Evolutionary conservation across 106 monocot species (phyloP), one percentile per base, ranked within the genome.

Genomic region (Iris macrosiphon): DNA sequence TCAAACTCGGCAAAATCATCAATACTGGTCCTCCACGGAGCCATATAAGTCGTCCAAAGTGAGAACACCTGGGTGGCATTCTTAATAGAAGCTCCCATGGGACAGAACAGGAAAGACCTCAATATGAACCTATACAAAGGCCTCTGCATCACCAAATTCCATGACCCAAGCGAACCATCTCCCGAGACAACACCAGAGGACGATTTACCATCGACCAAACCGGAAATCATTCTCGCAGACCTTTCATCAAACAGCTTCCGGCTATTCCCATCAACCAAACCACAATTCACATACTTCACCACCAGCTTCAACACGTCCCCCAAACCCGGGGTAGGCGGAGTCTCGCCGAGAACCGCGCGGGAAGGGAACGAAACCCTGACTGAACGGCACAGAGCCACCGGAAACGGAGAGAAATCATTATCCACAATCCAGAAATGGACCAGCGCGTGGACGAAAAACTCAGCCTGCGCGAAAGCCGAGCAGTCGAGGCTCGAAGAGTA

Each of bases 341-440:
- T 55, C 67, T 83, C 78, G 33, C 64, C 64, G 29, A 84, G 55
- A 6, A 72, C 55, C 1, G 52, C 48, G 11, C 57, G 64, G 17
- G 60, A 34, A 2, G 75, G 73, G 29, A 87, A 83, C 4, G 45
- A 42, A 38, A 90, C 21, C 0, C 80, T 80, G 48, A 78, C 65
- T 2, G 82, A 72, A 4, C 21, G 68, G 46, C 57, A 70, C 27
- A 76, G 8, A 26, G 31, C 61, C 41, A 80, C 49, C 3, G 77
- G 56, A 50, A 99, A 57, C 0, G 98, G 98, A 4, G 87, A 91
- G 63, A 99, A 91, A 67, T 91, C 98, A 57, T 87, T 87, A 49
- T 84, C 84, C 1, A 91, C 75, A 63, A 98, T 69, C 98, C 98
- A 98, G 65, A 98, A 91, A 28, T 91, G 77, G 3, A 87, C 63